Conservation (phyloP, 805 yeast species). For the Yamadazyma kitorensis region DNA sequence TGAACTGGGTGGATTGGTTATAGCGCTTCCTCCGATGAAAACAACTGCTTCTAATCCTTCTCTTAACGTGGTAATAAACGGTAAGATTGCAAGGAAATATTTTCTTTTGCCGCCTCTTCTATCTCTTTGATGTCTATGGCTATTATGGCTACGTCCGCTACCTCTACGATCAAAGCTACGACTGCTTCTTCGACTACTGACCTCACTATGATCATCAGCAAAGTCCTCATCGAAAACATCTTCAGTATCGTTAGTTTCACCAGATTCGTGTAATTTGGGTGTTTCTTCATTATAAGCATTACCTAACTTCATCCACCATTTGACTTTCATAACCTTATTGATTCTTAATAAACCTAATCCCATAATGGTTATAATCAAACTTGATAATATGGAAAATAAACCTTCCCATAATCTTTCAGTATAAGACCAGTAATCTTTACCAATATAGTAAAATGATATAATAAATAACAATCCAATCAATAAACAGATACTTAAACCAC, state of each 20-base stretch:
- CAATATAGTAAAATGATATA: constrained; percentile 67
- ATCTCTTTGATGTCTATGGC: too few species aligned
- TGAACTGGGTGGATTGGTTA: constrained; percentile 31
- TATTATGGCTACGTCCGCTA: too few species aligned
- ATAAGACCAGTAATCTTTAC: constrained; percentile 81
- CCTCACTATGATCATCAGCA: too few species aligned
- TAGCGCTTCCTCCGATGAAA: constrained; percentile 80
- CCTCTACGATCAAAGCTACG: too few species aligned
- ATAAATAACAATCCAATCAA: constrained; percentile 73
- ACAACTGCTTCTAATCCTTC: constrained; percentile 93
- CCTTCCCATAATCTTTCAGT: constrained; percentile 94
- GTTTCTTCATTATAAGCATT: constrained; percentile 28
- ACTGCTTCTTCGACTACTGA: too few species aligned
- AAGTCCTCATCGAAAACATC: too few species aligned
- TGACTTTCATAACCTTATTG: constrained; percentile 71
- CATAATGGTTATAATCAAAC: constrained; percentile 79
- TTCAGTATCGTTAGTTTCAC: too few species aligned
- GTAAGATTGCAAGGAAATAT: constrained; percentile 36
- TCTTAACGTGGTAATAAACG: constrained; percentile 58
- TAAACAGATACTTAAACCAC: constrained; percentile 69
- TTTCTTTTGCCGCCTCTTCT: constrained; percentile 8
- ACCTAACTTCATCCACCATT: constrained; percentile 59
- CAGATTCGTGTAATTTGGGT: neutral
- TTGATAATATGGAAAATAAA: constrained; percentile 70
- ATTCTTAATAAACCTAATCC: constrained; percentile 79